Evolutionary conservation across 163 green algal genomes (phyloP), one percentile per base, ranked within the genome.

Genomic region (Scenedesmus sp.): DNA sequence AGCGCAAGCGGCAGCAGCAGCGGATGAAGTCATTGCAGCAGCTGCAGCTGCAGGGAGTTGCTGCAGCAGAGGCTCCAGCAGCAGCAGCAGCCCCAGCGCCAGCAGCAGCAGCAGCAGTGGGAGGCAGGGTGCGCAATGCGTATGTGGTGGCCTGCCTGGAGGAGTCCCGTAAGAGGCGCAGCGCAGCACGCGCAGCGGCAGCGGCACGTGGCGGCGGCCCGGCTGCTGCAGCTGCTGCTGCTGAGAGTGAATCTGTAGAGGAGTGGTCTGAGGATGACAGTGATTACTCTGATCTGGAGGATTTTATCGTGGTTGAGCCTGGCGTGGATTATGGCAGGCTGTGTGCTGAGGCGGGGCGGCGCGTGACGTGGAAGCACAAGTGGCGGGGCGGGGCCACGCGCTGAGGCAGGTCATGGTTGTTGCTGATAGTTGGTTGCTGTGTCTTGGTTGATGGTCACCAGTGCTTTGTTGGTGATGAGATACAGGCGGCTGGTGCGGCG

Each of bases 221-320:
- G 16, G 62, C 9, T 70, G 62, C 9, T 34, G 66, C 66, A 34
- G 66, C 70, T 79, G 20, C 70, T 52, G 70, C 70, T n/a, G 70
- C 70, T 8, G 46, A 6, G 13, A 81, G 74, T 81, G 67, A 87
- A 26, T 52, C n/a, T 10, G 84, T 4, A 4, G 84, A 89, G 9
- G 60, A 34, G 15, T 57, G 60, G 13, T 52, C 56, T 3, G 57
- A 86, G 7, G 87, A 64, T 64, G 87, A 91, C 57, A 77, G 62
- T 67, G 87, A 86, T 10, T 91, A 91, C 76, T 86, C 87, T 15
- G 87, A 91, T 55, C 76, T 91, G 20, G 87, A 91, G 60, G 87
- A 91, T 26, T 91, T 91, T 57, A 91, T 91, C 66, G 87, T 91
- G 5, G 23, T 59, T 15, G 74, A 91, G 76, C 54, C 54, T 6